These are phyloP conservation scores for Penicillium sp. DNA, from an alignment of 2,329 filamentous ascomycete species.

Conservation along the genomic window DNA sequence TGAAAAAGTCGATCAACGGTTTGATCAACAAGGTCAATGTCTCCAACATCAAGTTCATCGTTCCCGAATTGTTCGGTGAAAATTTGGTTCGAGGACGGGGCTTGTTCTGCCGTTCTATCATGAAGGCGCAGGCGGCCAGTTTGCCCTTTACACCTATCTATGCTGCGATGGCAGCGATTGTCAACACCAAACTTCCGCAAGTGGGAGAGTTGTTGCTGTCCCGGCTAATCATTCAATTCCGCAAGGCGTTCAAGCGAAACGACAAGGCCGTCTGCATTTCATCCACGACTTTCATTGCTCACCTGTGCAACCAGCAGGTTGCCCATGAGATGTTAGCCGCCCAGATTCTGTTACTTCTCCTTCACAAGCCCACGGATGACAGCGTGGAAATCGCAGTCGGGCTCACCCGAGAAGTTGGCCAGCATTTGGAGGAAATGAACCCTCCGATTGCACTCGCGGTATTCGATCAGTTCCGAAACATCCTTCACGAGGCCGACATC, in stretches of 20 bases:
- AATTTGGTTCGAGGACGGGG: slow-evolving; percentile 88
- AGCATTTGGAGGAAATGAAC: slow-evolving; percentile 94
- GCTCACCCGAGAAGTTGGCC: slow-evolving; percentile 85
- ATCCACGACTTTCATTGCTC: slow-evolving; percentile 89
- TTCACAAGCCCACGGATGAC: slow-evolving; percentile 94
- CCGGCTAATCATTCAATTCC: slow-evolving; percentile 82
- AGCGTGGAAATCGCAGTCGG: slow-evolving; percentile 96
- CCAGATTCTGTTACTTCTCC: slow-evolving; percentile 82
- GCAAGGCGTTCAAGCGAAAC: slow-evolving; percentile 91
- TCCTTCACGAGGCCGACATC: slow-evolving; percentile 93
- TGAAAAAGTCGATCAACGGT: slow-evolving; percentile 98
- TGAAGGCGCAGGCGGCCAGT: slow-evolving; percentile 96
- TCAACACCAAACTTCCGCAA: slow-evolving; percentile 94
- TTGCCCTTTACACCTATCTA: slow-evolving; percentile 95
- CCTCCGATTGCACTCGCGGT: slow-evolving; percentile 79
- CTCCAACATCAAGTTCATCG: slow-evolving; percentile 95
- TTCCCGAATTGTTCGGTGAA: slow-evolving; percentile 91
- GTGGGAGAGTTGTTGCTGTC: slow-evolving; percentile 87
- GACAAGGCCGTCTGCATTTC: slow-evolving; percentile 94
- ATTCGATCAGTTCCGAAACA: slow-evolving; percentile 92
- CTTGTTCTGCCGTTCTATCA: slow-evolving; percentile 89
- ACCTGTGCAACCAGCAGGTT: slow-evolving; percentile 93
- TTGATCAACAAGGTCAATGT: slow-evolving; percentile 99
- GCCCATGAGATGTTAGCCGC: slow-evolving; percentile 89
- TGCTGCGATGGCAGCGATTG: slow-evolving; percentile 89